Base-by-base conservation (phyloP, 2,329 filamentous ascomycete species). In the Epichloe gansuensis region DNA sequence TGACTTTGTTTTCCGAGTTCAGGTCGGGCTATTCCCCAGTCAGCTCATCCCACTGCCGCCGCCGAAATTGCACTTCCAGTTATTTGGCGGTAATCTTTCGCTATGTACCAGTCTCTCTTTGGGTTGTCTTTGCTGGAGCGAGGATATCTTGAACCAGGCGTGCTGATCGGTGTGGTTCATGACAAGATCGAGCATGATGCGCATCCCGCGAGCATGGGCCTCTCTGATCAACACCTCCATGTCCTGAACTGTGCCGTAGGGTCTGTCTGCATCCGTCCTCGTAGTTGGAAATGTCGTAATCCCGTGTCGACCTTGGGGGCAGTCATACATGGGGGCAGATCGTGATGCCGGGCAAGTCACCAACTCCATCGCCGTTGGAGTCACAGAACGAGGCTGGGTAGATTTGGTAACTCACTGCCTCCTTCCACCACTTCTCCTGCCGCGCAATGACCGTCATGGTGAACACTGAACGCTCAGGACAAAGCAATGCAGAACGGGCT, bases 1-100 rank as follows among this genome's bases (percentile, higher is more conserved):
- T 79, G 9, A 77, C 79, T 0, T 75, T 73, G 53, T 84, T 86
- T 62, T 91, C 85, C 86, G 87, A 93, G 68, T 93, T 93, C n/a
- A 93, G 74, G 60, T 93, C 88, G 0, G 88, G 88, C 64, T 88
- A 91, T 66, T 91, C 84, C 47, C 76, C 73, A 0, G 85, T 88
- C n/a, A 68, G 63, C 58, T 86, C 81, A 60, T 90, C 86, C 72
- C 80, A 91, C 54, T 77, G 15, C 75, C 77, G 35, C 75, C 75
- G 12, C 75, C 75, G 57, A 81, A 86, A 69, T 74, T 80, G 70
- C 67, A 77, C 58, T 68, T 76, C 83, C 85, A 91, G 67, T 91
- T 91, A 59, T 87, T 91, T 0, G 87, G 86, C 0, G 86, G 82
- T 50, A 83, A 74, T 1, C 83, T 76, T 28, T 75, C 75, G 3